Evolutionary conservation across 2,329 filamentous ascomycete species (phyloP).

Genomic region (Alternaria postmessia): DNA sequence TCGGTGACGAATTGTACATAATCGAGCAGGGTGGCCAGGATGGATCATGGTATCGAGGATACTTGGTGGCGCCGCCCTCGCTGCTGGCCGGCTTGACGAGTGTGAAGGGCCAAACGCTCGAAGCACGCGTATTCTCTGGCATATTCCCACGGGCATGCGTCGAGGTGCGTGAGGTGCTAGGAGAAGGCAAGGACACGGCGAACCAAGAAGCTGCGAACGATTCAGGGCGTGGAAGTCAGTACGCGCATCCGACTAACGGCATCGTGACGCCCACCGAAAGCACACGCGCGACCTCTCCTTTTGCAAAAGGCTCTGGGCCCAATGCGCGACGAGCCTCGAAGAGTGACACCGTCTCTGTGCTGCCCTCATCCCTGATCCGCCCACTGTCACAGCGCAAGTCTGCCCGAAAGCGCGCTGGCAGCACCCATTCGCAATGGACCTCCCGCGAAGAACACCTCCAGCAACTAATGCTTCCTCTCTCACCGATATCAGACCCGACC

Average conservation of each 20-base stretch:
- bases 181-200: constrained; percentile 56
- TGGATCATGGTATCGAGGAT: constrained; percentile 92
- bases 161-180: constrained; percentile 90
- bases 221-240: constrained; percentile 26
- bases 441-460: constrained; percentile 51
- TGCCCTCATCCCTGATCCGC: constrained; percentile 34
- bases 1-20: constrained; percentile 98
- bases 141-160: constrained; percentile 96
- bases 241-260: constrained; percentile 45
- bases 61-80: constrained; percentile 92
- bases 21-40: constrained; percentile 90
- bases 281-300: constrained; percentile 41
- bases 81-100: constrained; percentile 90
- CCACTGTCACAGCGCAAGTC: constrained; percentile 41
- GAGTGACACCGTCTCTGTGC: constrained; percentile 35
- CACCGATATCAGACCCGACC: constrained; percentile 64
- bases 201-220: constrained; percentile 27
- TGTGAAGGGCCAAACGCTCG: constrained; percentile 88
- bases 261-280: constrained; percentile 50
- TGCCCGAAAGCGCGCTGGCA: constrained; percentile 44
- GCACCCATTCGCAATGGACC: constrained; percentile 50
- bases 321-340: constrained; percentile 32
- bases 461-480: constrained; percentile 49
- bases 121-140: constrained; percentile 96
- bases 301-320: constrained; percentile 23